phyloP scores from a whole-genome alignment of 2,329 filamentous ascomycete species.

The Sporothrix variecibatus region DNA sequence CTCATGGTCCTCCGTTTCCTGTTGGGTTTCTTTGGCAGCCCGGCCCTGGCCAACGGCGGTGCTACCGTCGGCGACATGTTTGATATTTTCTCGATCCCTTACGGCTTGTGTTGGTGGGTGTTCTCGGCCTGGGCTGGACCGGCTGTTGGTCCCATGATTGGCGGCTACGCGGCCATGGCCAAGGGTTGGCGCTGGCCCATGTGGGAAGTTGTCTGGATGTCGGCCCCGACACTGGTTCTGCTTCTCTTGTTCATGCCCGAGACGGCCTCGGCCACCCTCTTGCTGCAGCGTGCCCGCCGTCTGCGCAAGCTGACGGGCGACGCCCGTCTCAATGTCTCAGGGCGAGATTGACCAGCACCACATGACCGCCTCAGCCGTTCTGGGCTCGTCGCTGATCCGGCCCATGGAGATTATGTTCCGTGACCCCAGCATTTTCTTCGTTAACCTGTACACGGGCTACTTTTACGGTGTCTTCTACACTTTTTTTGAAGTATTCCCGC shows the following conservation, averaged over 20 bases:
- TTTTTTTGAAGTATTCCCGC: slow-evolving; percentile 66
- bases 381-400: slow-evolving; percentile 60
- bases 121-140: slow-evolving; percentile 49
- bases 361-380: slow-evolving; percentile 39
- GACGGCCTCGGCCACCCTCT: slow-evolving; percentile 47
- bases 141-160: slow-evolving; percentile 53
- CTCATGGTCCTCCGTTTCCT: slow-evolving; percentile 70
- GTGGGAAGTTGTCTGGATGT: slow-evolving; percentile 36
- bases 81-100: slow-evolving; percentile 59
- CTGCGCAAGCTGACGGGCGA: slow-evolving; percentile 57
- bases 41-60: slow-evolving; percentile 63
- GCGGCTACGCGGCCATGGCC: slow-evolving; percentile 38
- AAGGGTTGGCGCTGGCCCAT: slow-evolving; percentile 42
- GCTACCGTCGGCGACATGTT: slow-evolving; percentile 68
- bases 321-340: slow-evolving; percentile 57
- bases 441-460: slow-evolving; percentile 62
- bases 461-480: slow-evolving; percentile 64
- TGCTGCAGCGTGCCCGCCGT: slow-evolving; percentile 57
- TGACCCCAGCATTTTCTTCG: slow-evolving; percentile 64
- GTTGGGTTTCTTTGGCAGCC: slow-evolving; percentile 62
- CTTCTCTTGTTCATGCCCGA: slow-evolving; percentile 42
- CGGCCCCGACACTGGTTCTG: slow-evolving; percentile 46
- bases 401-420: slow-evolving; percentile 55
- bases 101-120: slow-evolving; percentile 81
- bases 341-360: slow-evolving; percentile 54